Evolutionary conservation across 305 asterid genomes (phyloP).

Genomic region (Fraxinus paxiana): DNA sequence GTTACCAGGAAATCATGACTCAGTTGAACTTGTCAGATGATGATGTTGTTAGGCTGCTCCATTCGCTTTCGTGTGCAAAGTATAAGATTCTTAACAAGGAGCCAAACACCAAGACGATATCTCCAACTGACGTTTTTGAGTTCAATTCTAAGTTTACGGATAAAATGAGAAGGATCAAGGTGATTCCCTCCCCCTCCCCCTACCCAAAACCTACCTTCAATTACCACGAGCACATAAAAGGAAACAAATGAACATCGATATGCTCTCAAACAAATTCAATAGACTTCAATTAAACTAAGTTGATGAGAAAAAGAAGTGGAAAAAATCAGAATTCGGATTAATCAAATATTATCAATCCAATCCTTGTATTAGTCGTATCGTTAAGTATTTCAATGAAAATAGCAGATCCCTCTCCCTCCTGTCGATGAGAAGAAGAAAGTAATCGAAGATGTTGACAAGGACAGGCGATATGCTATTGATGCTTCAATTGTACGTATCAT

Average conservation of each 20-base stretch:
- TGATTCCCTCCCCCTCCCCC: constrained; percentile 19
- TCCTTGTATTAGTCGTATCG: neutral
- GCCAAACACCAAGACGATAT: constrained; percentile 75
- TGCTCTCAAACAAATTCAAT: neutral
- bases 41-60: constrained; percentile 87
- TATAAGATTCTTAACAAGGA: constrained; percentile 84
- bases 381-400: constrained; percentile 16
- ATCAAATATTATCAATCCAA: neutral
- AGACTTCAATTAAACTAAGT: neutral
- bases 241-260: neutral
- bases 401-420: constrained; percentile 89
- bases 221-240: neutral
- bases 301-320: neutral
- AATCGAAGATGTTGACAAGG: constrained; percentile 96
- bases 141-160: constrained; percentile 86
- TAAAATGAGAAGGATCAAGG: constrained; percentile 94
- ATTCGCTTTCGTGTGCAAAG: constrained; percentile 93
- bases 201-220: neutral
- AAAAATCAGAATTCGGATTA: neutral
- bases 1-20: constrained; percentile 81
- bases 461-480: constrained; percentile 88
- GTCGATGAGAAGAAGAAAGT: constrained; percentile 97
- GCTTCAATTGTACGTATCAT: constrained; percentile 95
- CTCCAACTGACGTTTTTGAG: constrained; percentile 75
- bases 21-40: constrained; percentile 87